A percentile compares a stretch with the other conserved stretches of the same genome.
phyloP scores from a whole-genome alignment of 495 filamentous ascomycete species.

The Aspergillus ostianus region DNA sequence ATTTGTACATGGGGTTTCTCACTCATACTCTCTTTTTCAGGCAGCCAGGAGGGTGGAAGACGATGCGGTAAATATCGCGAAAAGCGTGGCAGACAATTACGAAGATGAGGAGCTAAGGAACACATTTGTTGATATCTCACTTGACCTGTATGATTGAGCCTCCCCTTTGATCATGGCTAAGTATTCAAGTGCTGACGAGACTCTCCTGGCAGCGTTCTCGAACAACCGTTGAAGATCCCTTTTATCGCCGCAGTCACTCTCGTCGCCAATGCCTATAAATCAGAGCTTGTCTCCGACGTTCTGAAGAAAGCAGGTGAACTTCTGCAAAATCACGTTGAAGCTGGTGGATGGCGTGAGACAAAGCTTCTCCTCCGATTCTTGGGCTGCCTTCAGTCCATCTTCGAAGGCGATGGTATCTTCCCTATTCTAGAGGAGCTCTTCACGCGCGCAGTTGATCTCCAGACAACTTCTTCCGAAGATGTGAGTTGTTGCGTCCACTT shows the following conservation, averaged over 20 bases:
- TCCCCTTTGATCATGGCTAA: neutral
- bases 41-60: constrained; percentile 78
- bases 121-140: constrained; percentile 65
- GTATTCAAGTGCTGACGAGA: constrained; percentile 7
- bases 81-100: constrained; percentile 71
- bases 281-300: constrained; percentile 67
- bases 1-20: neutral
- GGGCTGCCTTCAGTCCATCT: constrained; percentile 73
- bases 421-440: constrained; percentile 82
- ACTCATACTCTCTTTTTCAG: constrained; percentile 32
- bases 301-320: constrained; percentile 56
- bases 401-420: constrained; percentile 85
- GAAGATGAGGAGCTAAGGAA: constrained; percentile 73
- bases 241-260: constrained; percentile 82
- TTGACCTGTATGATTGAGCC: constrained; percentile 64
- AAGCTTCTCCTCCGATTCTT: constrained; percentile 89
- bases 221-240: constrained; percentile 96
- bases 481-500: constrained; percentile 47
- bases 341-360: constrained; percentile 82
- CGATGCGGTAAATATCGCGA: constrained; percentile 73
- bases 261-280: constrained; percentile 68
- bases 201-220: constrained; percentile 50
- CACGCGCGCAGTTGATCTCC: constrained; percentile 76
- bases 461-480: constrained; percentile 87
- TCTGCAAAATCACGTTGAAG: constrained; percentile 60